phyloP scores from a whole-genome alignment of 495 filamentous ascomycete species.

The Talaromyces nanjingensis region DNA sequence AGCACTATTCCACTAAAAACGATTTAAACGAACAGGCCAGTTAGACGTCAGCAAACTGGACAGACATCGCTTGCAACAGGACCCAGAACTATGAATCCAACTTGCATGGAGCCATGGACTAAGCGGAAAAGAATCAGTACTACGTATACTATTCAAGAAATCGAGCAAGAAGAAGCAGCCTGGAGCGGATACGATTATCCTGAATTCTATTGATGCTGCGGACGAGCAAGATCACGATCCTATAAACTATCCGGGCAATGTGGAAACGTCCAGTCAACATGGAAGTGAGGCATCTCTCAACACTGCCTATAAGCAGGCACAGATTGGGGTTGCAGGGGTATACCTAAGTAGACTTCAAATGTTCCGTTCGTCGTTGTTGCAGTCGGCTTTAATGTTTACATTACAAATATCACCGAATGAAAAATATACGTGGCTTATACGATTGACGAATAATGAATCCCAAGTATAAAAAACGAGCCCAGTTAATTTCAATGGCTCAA shows the following conservation, averaged over 20 bases:
- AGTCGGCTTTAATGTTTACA: no score
- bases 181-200: not conserved
- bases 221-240: not conserved
- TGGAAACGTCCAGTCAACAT: not conserved
- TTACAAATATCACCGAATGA: not conserved
- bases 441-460: not conserved
- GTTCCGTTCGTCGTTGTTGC: not conserved
- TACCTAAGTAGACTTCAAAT: not conserved
- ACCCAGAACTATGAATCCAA: not conserved
- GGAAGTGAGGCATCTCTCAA: conserved; percentile 1
- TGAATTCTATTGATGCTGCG: not conserved
- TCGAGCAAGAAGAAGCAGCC: not conserved
- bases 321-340: not conserved
- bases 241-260: not conserved
- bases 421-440: not conserved
- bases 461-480: no score
- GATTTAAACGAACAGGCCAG: not conserved
- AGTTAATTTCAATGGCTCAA: no score
- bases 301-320: not conserved
- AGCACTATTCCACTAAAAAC: not conserved
- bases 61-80: not conserved
- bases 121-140: not conserved
- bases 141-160: not conserved
- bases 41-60: not conserved
- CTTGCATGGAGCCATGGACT: not conserved